phyloP scores from a whole-genome alignment of 768 basidiomycete genomes.

The Tulasnella sp. region DNA sequence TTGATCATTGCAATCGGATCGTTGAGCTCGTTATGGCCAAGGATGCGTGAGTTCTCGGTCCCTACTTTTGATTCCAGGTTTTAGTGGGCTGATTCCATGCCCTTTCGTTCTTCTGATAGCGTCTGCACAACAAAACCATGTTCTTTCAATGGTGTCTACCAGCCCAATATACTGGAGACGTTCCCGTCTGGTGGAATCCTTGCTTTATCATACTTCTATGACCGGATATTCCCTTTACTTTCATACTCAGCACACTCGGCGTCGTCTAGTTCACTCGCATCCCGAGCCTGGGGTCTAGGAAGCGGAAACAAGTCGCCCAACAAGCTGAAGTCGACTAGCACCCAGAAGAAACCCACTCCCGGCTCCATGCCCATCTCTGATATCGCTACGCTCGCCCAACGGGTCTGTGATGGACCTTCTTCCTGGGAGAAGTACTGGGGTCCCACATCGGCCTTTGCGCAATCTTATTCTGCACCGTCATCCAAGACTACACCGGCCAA shows the following conservation, averaged over 20 bases:
- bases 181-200: constrained; percentile 80
- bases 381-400: constrained; percentile 52
- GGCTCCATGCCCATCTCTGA: constrained; percentile 39
- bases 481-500: constrained; percentile 32
- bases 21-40: constrained; percentile 89
- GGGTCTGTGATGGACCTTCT: constrained; percentile 60
- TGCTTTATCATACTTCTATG: constrained; percentile 97
- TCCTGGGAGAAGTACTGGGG: constrained; percentile 38
- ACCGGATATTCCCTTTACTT: constrained; percentile 76
- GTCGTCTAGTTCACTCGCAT: constrained; percentile 21
- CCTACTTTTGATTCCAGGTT: background rate
- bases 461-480: background rate
- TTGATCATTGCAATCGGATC: constrained; percentile 74
- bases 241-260: background rate
- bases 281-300: constrained; percentile 14
- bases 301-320: background rate
- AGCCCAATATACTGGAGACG: constrained; percentile 80
- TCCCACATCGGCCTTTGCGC: constrained; percentile 7
- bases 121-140: constrained; percentile 89
- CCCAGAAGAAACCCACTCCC: constrained; percentile 2
- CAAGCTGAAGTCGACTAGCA: background rate
- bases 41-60: constrained; percentile 70
- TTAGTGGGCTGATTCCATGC: background rate
- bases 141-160: constrained; percentile 95
- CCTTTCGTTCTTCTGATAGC: constrained; percentile 33